Base-by-base conservation (phyloP, 2,329 filamentous ascomycete species). In the Talaromyces sp. region DNA sequence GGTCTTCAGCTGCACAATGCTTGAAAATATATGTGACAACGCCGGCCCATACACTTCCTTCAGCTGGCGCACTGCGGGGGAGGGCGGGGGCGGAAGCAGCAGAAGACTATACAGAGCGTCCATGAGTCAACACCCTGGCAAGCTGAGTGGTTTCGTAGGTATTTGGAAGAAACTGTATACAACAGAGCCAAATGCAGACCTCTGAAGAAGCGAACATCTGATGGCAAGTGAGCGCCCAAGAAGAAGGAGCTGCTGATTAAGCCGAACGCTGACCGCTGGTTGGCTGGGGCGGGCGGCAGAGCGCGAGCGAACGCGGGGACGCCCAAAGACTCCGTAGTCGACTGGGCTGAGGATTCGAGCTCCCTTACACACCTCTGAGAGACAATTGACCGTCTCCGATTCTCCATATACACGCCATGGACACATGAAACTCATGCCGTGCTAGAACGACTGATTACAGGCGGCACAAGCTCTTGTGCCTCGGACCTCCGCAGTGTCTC, bases 41-140 rank as follows among this genome's bases (percentile, higher is more conserved):
- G 87, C 76, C n/a, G 81, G 79, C 37, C 82, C 81, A 71, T 90
- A 91, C 48, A 85, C 84, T 33, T 83, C 81, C 64, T 79, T 81
- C 65, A 91, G 78, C 0, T 82, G 73, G 11, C 77, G 71, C 52
- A 81, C 77, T 14, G 78, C 81, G 56, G 82, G 77, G 8, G 86
- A 84, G 33, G 80, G 77, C 31, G 88, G 86, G 56, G 88, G 86
- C 48, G 83, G 81, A 18, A 89, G 84, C 60, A 91, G 79, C 16
- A 91, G 80, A 39, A 91, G 80, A 25, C 70, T 70, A 67, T 73
- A 70, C 61, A 70, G 64, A 48, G 48, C 57, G 50, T 58, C 61
- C 61, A 44, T 50, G 21, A 50, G 35, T 64, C 42, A 28, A 35
- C 37, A 33, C 37, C 11, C 21, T 23, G 42, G 18, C 42, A n/a